phyloP scores from a whole-genome alignment of 129 eudicot genomes.

The Gnaphalium uliginosum region DNA sequence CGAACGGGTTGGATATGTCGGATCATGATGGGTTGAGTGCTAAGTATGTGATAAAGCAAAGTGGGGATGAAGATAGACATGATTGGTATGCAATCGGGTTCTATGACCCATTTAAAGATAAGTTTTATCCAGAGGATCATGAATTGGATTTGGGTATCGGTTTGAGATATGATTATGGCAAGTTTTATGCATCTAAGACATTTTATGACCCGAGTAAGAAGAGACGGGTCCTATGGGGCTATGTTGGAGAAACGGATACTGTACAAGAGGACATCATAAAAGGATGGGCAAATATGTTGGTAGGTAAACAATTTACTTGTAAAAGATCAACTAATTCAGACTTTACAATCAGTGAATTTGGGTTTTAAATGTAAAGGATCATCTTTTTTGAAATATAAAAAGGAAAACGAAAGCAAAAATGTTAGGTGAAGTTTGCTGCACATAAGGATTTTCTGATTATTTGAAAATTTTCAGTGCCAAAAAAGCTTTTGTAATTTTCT shows the following conservation, averaged over 20 bases:
- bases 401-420: no score
- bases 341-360: no score
- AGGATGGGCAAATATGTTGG: slow-evolving; percentile 85
- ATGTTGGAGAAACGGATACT: slow-evolving; percentile 66
- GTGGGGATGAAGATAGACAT: slow-evolving; percentile 43
- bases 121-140: slow-evolving; percentile 80
- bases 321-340: no score
- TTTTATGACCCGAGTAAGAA: slow-evolving; percentile 62
- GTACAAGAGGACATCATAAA: slow-evolving; percentile 46
- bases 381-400: no score
- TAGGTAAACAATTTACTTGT: slow-evolving; percentile 8
- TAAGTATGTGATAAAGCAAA: slow-evolving; percentile 49
- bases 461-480: no score
- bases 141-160: slow-evolving; percentile 77
- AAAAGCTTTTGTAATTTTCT: no score
- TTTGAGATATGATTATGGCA: slow-evolving; percentile 69
- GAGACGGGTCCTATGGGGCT: slow-evolving; percentile 75
- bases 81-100: slow-evolving; percentile 81
- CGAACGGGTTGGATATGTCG: slow-evolving; percentile 67
- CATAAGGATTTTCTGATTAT: no score
- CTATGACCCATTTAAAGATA: slow-evolving; percentile 47
- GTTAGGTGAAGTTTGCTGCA: no score
- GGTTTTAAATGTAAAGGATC: no score
- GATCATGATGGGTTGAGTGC: slow-evolving; percentile 50
- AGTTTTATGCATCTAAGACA: slow-evolving; percentile 76